phyloP scores from a whole-genome alignment of 1,139 yeast species.

The Blastobotrys niveus region DNA sequence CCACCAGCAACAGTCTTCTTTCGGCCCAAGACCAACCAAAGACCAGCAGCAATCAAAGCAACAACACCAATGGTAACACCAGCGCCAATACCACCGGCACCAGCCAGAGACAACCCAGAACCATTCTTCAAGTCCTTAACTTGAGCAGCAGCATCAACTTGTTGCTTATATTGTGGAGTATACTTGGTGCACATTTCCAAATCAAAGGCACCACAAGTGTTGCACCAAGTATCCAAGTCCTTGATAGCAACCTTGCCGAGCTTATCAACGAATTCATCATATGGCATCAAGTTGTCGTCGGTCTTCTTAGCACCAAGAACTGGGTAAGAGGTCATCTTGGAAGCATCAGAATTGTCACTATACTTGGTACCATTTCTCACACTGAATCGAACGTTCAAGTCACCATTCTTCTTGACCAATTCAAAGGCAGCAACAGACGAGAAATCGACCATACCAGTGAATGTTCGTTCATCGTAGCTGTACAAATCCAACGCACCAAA shows the following conservation, averaged over 20 bases:
- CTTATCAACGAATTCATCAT: slow-evolving; percentile 33
- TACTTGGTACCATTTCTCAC: slow-evolving; percentile 44
- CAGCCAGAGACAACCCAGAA: slow-evolving; percentile 35
- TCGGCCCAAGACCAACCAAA: slow-evolving; percentile 14
- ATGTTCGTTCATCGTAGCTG: slow-evolving; percentile 30
- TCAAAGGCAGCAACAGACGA: slow-evolving; percentile 42
- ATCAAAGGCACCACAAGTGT: slow-evolving; percentile 31
- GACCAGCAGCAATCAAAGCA: slow-evolving; percentile 22
- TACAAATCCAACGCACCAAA: slow-evolving; percentile 35
- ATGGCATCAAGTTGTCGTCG: slow-evolving; percentile 29
- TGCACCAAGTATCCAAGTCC: slow-evolving; percentile 38
- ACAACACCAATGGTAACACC: slow-evolving; percentile 43
- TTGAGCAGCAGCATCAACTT: slow-evolving; percentile 23
- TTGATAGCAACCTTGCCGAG: slow-evolving; percentile 30
- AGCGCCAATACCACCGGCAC: slow-evolving; percentile 48
- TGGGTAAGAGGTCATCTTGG: slow-evolving; percentile 32
- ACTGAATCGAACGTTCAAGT: slow-evolving; percentile 38
- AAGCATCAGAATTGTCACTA: slow-evolving; percentile 22
- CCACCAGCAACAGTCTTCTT: slow-evolving; percentile 6
- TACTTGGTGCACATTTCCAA: slow-evolving; percentile 34
- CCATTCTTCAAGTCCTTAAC: slow-evolving; percentile 25
- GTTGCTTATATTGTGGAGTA: slow-evolving; percentile 19
- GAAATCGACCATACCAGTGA: slow-evolving; percentile 42
- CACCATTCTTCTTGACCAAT: slow-evolving; percentile 29
- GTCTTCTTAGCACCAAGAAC: slow-evolving; percentile 33